Evolutionary conservation across 331 rosid genomes (phyloP).

Genomic region (Acacia pycnantha): DNA sequence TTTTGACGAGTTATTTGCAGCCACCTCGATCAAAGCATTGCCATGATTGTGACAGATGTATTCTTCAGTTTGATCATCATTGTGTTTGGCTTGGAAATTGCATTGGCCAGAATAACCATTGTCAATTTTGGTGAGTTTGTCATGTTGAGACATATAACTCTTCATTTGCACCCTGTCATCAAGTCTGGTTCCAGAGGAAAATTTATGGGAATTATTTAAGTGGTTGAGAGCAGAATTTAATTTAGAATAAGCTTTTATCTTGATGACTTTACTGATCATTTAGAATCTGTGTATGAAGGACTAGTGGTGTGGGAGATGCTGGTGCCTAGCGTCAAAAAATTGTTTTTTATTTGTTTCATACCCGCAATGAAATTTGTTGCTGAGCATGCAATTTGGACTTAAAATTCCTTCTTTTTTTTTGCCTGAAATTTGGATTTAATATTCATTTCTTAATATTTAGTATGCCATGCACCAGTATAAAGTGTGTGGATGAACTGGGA

Average conservation of each 20-base stretch:
- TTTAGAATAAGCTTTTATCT: neutral
- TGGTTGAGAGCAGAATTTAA: constrained; percentile 11
- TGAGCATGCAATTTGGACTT: neutral
- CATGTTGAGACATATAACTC: constrained; percentile 15
- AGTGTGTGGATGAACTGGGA: constrained; percentile 13
- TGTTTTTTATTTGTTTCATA: constrained; percentile 18
- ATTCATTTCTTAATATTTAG: constrained; percentile 21
- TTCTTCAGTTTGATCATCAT: constrained; percentile 98
- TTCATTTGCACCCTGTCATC: neutral
- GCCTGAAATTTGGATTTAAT: neutral
- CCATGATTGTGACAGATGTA: constrained; percentile 94
- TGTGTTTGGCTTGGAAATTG: constrained; percentile 99
- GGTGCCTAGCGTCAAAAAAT: neutral
- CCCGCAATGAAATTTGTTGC: neutral
- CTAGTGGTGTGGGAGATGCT: constrained; percentile 21
- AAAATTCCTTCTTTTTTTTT: neutral
- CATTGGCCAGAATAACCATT: constrained; percentile 93
- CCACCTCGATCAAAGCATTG: constrained; percentile 99
- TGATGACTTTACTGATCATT: constrained; percentile 12
- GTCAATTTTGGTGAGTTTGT: constrained; percentile 92
- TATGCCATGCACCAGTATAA: neutral
- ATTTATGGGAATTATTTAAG: neutral
- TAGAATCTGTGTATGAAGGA: constrained; percentile 27
- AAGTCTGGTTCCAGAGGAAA: constrained; percentile 5
- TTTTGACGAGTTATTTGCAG: constrained; percentile 48